Conservation (phyloP, 2,329 filamentous ascomycete genomes). For the Ophiostoma montium region DNA sequence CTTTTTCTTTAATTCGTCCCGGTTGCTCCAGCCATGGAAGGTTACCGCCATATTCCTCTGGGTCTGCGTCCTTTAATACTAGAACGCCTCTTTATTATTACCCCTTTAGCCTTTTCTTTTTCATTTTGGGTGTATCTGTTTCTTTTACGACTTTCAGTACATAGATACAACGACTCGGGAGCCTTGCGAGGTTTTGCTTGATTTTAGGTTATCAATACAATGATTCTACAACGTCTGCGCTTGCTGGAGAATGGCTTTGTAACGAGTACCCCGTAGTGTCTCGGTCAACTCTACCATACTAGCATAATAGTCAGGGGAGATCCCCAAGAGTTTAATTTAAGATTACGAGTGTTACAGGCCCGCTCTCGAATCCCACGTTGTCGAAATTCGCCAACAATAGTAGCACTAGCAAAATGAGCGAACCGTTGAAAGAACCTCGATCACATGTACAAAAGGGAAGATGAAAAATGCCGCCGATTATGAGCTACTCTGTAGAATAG, state of each 20-base stretch:
- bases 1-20: background rate
- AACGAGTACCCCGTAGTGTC: background rate
- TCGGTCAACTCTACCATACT: no score
- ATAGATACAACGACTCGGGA: slow-evolving; percentile 8
- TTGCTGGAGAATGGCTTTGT: background rate
- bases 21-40: background rate
- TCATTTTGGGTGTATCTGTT: background rate
- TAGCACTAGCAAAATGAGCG: no score
- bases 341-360: no score
- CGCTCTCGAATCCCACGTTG: no score
- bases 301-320: no score
- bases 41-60: background rate
- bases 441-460: no score
- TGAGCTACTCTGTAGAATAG: no score
- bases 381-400: no score
- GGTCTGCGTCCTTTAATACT: background rate
- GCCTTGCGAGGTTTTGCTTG: background rate
- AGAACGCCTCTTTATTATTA: background rate
- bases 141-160: background rate
- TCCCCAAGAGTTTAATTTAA: no score
- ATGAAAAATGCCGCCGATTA: no score
- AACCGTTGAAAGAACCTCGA: no score
- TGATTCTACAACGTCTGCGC: slow-evolving; percentile 2
- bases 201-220: slow-evolving; percentile 5
- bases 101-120: background rate